Conservation (phyloP, 495 filamentous ascomycete species). For the Podospora comata region DNA sequence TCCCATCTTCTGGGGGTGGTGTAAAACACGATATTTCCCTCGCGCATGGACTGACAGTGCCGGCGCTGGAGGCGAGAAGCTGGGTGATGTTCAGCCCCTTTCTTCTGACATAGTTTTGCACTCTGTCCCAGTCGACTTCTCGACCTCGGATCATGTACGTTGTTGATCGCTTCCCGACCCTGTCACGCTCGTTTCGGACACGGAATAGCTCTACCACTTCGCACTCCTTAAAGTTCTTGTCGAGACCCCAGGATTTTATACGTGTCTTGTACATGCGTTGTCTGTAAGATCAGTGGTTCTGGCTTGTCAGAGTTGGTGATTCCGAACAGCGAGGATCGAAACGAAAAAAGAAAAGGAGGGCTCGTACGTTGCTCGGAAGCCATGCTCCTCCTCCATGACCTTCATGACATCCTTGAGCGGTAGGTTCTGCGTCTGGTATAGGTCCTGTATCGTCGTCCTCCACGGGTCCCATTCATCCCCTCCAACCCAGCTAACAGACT, state of each 20-base stretch:
- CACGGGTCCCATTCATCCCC: constrained; percentile 25
- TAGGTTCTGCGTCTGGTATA: constrained; percentile 36
- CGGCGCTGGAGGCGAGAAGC: constrained; percentile 14
- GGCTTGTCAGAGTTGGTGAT: neutral
- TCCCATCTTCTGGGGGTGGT: constrained; percentile 14
- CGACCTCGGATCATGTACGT: constrained; percentile 30
- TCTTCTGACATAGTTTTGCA: constrained; percentile 30
- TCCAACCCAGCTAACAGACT: constrained; percentile 20
- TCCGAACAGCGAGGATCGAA: neutral
- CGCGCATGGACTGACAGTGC: constrained; percentile 4
- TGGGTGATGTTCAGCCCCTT: constrained; percentile 28
- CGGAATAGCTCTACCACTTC: constrained; percentile 34
- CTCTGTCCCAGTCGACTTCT: constrained; percentile 30
- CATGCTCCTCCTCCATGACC: constrained; percentile 34
- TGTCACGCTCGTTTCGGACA: constrained; percentile 29
- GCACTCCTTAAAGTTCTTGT: constrained; percentile 38
- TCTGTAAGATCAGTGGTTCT: neutral
- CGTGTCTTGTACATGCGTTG: constrained; percentile 39
- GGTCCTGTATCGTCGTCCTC: constrained; percentile 29
- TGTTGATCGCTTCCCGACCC: constrained; percentile 25
- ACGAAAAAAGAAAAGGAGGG: neutral
- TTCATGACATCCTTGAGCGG: constrained; percentile 37
- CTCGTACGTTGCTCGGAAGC: constrained; percentile 36
- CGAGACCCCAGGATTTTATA: constrained; percentile 36
- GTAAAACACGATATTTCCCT: constrained; percentile 23